Conservation (phyloP, 1,139 yeast genomes). For the Diutina mesorugosa region DNA sequence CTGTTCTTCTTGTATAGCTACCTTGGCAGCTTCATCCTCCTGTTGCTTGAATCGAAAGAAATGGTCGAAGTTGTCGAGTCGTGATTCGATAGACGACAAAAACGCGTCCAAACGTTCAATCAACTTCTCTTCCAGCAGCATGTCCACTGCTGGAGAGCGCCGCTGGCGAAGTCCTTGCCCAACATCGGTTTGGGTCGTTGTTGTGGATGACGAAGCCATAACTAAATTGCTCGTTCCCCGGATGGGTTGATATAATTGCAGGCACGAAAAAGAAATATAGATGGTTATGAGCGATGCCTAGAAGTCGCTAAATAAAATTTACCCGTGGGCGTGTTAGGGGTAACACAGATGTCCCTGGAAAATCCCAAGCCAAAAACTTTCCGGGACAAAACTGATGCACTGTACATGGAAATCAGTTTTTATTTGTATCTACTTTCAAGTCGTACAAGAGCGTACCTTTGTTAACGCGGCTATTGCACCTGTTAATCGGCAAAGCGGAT, state of each 20-base stretch:
- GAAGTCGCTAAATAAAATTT: not conserved
- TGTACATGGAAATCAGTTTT: too few species aligned
- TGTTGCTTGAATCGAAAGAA: constrained; percentile 26
- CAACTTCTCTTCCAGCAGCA: constrained; percentile 25
- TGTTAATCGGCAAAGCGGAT: not conserved
- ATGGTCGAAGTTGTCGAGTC: constrained; percentile 38
- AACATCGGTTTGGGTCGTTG: not conserved
- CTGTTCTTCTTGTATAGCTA: not conserved
- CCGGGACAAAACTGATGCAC: too few species aligned
- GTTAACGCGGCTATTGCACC: not conserved
- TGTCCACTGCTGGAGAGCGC: not conserved
- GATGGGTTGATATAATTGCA: not conserved
- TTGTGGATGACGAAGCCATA: not conserved
- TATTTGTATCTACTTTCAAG: too few species aligned
- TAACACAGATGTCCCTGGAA: too few species aligned
- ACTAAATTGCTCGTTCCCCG: not conserved
- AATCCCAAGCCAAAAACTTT: too few species aligned
- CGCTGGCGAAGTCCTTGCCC: not conserved
- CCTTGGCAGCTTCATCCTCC: constrained; percentile 6
- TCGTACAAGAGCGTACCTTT: not conserved
- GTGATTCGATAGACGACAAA: constrained; percentile 39
- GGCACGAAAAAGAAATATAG: not conserved
- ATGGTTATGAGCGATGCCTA: not conserved
- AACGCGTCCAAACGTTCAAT: constrained; percentile 40
- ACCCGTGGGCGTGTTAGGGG: not conserved